Evolutionary conservation across 2,329 filamentous ascomycete genomes (phyloP), one percentile per base, ranked within the genome.

Genomic region (Cladophialophora immunda): DNA sequence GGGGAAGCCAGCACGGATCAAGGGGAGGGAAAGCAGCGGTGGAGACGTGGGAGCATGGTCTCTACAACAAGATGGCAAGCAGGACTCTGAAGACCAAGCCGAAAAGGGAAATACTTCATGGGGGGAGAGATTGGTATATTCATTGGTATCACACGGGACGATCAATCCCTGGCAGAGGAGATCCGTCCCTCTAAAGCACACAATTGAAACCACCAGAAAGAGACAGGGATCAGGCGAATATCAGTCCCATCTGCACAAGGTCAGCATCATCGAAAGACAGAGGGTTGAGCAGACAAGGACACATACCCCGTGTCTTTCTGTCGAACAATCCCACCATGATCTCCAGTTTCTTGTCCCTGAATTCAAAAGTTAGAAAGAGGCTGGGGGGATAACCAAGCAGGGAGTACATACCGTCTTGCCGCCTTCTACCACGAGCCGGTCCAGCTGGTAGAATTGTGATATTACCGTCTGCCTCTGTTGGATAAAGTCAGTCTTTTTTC

Each of bases 401-500:
- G 36, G 50, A 53, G 47, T 34, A 81, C 86, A 71, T 85, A 92
- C 90, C 74, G 90, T 88, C 78, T 92, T 90, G 66, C 92, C 90
- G 19, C 92, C 92, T 80, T 99, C 95, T 0, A 99, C 92, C 15
- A 99, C 95, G 80, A 99, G 86, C 76, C 89, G 86, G 77, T 98
- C 94, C 69, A 96, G 80, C 81, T 97, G 92, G 82, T 92, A 98
- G 81, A 98, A 98, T 78, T 97, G 92, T 77, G 93, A 96, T 76
- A 99, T 88, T 58, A 95, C 86, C 11, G 94, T 96, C 90, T 98
- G 95, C 78, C 95, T 90, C 95, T 98, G 82, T 74, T 67, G 25
- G 7, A 53, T 7, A 9, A 59, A 13, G 77, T 86, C 69, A 86
- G 76, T 62, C 36, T 50, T 27, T 54, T 41, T 11, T 25, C 17